Base-by-base conservation (phyloP, 192 early-diverging fungal genomes). In the Backusella tarrabulga region DNA sequence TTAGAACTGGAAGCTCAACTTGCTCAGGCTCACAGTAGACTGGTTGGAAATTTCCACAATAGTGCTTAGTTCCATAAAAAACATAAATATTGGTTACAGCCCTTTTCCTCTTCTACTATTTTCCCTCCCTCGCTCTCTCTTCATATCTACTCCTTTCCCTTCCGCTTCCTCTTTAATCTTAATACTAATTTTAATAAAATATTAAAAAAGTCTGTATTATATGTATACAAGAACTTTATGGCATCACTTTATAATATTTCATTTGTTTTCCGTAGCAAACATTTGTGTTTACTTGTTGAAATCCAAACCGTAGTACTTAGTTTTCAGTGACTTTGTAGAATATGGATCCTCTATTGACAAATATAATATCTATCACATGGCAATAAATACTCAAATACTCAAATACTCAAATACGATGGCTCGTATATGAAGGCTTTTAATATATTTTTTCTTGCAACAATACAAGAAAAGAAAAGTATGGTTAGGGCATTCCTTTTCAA, bases 1-100 rank as follows among this genome's bases (percentile, higher is more conserved):
- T 23, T 68, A 35, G 72, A 74, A 19, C 71, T 79, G 34, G 77
- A 79, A 71, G 46, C 72, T 34, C 77, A 79, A 63, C 67, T 79
- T 34, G 67, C 50, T 21, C 44, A 29, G 15, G 71, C 67, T 29
- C 77, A 74, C 34, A 52, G 17, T 35, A 52, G 46, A 42, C 14
- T 77, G 7, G 68, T 70, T 70, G 23, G 38, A n/a, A 34, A 70
- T n/a, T 36, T 36, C 34, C n/a, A 68, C 6, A 21, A 60, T 34
- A n/a, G 60, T 5, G 15, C 14, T n/a, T 56, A 35, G 36, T 34
- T 38, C 21, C 38, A 29, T 14, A 23, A 21, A 44, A 44, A 44
- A 15, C 15, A 44, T 17, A 17, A 44, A 17, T 29, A 63, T 63
- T 29, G 11, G 1, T 63, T 63, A 4, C 1, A 4, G 14, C 29